Evolutionary conservation across 352 stramenopile genomes (phyloP), one percentile per base, ranked within the genome.

Genomic region (Pythium rhizo-oryzae): DNA sequence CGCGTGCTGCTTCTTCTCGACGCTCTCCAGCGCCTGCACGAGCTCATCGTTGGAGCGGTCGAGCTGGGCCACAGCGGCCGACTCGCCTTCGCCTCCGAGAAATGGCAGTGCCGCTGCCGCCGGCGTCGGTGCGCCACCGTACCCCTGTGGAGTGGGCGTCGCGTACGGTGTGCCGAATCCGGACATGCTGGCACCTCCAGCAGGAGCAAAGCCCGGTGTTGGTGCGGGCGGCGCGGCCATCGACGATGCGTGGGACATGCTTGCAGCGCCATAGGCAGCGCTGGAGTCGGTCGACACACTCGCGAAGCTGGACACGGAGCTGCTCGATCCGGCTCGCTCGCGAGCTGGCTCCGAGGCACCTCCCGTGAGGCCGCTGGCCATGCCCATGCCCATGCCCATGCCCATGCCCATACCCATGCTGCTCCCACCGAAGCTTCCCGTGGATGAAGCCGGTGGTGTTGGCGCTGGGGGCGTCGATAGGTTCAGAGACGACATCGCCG

Each of bases 1-100:
- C 8, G 79, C 61, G 16, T 70, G 72, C 73, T 93, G 86, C 50
- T 91, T 92, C 59, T 72, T 72, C 62, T 91, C 80, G n/a, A 92
- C 72, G 62, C 64, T 59, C 18, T 75, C 53, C 18, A 94, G 57
- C 35, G 72, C 53, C 16, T 83, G 62, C 15, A 75, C 56, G 53
- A 91, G 56, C 54, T 74, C 57, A 12, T 86, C 71, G 59, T 91
- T 94, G 25, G 78, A 74, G 46, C 88, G 68, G 19, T 90, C 83
- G 33, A 94, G 71, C 52, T 90, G 73, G 6, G 46, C 53, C 35
- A 90, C 82, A 6, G 77, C 65, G 18, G 65, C 76, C 21, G 77
- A 73, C 51, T 94, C 81, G 12, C 85, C 77, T 24, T 89, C 81
- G 24, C 84, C 72, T 37, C 72, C 65, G 75, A 94, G 69, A 62